phyloP scores from a whole-genome alignment of 1,139 yeast genomes.

The Scheffersomyces lignicola region DNA sequence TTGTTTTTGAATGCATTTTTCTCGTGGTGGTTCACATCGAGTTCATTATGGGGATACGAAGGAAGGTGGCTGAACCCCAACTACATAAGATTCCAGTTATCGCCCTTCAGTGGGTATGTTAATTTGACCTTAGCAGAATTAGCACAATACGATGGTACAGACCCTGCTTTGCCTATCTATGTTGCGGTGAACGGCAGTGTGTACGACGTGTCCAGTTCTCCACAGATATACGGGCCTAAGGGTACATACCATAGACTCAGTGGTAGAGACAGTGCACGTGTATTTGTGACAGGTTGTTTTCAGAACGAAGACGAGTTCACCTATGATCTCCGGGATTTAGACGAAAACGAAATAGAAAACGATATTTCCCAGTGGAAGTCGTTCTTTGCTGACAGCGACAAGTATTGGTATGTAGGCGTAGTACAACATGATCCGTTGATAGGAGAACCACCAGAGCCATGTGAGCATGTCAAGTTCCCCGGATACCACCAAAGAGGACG shows the following conservation, averaged over 20 bases:
- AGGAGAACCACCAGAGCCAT: slow-evolving; percentile 40
- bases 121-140: slow-evolving; percentile 50
- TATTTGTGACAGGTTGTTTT: slow-evolving; percentile 78
- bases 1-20: slow-evolving; percentile 47
- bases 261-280: slow-evolving; percentile 73
- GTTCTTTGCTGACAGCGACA: slow-evolving; percentile 45
- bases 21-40: slow-evolving; percentile 52
- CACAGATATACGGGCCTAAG: slow-evolving; percentile 60
- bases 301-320: slow-evolving; percentile 57
- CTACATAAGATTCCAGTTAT: slow-evolving; percentile 32
- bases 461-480: slow-evolving; percentile 39
- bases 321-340: slow-evolving; percentile 67
- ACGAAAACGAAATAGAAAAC: slow-evolving; percentile 26
- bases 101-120: slow-evolving; percentile 16
- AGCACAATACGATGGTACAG: slow-evolving; percentile 52
- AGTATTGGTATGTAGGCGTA: slow-evolving; percentile 66
- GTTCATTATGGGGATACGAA: slow-evolving; percentile 53
- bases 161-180: slow-evolving; percentile 54
- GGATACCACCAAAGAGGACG: slow-evolving; percentile 13
- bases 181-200: slow-evolving; percentile 67
- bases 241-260: slow-evolving; percentile 63
- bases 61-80: slow-evolving; percentile 52
- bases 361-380: slow-evolving; percentile 50
- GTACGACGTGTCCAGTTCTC: slow-evolving; percentile 64
- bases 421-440: slow-evolving; percentile 42